Evolutionary conservation across 176 grass and related monocot species (phyloP).

Genomic region (Carex cristatella): DNA sequence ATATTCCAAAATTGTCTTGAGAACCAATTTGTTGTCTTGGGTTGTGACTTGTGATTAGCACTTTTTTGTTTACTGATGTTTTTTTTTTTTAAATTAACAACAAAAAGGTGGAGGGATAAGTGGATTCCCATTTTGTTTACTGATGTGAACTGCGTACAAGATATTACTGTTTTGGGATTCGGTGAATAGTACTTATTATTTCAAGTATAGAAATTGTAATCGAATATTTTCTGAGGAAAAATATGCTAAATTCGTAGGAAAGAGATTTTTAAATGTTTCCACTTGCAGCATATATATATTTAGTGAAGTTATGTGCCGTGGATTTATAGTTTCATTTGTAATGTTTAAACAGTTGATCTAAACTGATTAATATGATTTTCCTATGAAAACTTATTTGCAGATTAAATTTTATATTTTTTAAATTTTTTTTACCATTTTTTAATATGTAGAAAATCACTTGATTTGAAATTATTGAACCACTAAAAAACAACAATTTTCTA

Average conservation of each 20-base stretch:
- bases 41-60: not conserved
- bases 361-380: no score
- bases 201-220: not conserved
- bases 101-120: not conserved
- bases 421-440: no score
- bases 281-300: not conserved
- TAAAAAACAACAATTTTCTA: no score
- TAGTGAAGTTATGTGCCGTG: no score
- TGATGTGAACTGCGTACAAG: not conserved
- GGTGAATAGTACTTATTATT: not conserved
- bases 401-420: no score
- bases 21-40: not conserved
- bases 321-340: no score
- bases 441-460: no score
- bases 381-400: no score
- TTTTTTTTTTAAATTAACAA: not conserved
- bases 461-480: no score
- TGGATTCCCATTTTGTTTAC: conserved; percentile 4
- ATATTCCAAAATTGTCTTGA: not conserved
- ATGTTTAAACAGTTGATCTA: no score
- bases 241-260: no score
- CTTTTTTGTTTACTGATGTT: not conserved
- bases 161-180: not conserved
- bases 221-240: not conserved
- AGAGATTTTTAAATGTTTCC: no score